Evolutionary conservation across 2,329 filamentous ascomycete species (phyloP), one percentile per base, ranked within the genome.

Genomic region (Sclerotinia subarctica): DNA sequence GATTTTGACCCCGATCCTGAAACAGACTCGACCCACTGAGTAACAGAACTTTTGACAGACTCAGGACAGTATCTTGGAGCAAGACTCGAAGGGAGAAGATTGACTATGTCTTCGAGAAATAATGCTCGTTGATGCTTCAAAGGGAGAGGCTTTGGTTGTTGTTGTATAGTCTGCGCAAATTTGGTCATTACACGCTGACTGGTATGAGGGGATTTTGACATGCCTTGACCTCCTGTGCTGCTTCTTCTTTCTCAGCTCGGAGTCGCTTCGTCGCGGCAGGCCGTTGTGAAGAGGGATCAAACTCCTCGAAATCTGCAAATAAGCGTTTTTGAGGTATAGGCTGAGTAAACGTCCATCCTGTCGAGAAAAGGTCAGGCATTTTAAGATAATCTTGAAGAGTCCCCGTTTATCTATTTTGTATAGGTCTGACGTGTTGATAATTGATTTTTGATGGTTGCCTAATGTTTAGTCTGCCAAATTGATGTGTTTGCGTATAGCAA

Each of bases 31-130:
- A 73, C 65, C 73, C 65, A 76, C 64, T 68, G 72, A 69, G 64
- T 74, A 69, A 74, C 68, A 69, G 70, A 72, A 68, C 70, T 69
- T 69, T 73, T 42, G 53, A 71, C 68, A 73, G 71, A 73, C 69
- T 73, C 70, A 69, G 69, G 69, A 70, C 68, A 52, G 59, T 70
- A 70, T 72, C 67, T 70, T 52, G 57, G 64, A 70, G 71, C 51
- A 70, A 68, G 53, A 72, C 62, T 71, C 63, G 59, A 70, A 66
- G 66, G 65, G 59, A 65, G 66, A 49, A 24, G 67, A 53, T 70
- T 69, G 68, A 73, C 67, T 68, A 44, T 38, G 60, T 69, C 70
- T 71, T 73, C 62, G 63, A 73, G 72, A 68, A 73, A 73, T 69
- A 54, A 71, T 70, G 69, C 69, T 59, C 70, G 58, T 70, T 58